Base-by-base conservation (phyloP, 768 basidiomycete genomes). In the Lactarius akahatsu region DNA sequence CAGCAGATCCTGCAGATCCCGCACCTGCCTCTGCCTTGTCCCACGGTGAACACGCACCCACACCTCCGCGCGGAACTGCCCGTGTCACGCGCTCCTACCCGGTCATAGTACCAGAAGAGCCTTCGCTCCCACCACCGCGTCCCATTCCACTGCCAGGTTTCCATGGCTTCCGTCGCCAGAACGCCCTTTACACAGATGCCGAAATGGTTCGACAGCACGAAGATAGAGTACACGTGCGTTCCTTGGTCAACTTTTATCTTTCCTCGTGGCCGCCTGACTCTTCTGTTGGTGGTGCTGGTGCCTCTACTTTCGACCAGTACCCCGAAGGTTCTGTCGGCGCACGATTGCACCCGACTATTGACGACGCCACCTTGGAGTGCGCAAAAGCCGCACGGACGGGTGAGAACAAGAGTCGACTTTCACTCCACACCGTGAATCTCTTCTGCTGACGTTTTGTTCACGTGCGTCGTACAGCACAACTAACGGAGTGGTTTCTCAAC, bases 401-500 rank as follows among this genome's bases (percentile, higher is more conserved):
- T 69, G 45, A 47, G 45, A 47, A 47, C n/a, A 5, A 20, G 45
- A 11, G 45, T 23, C 43, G n/a, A n/a, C n/a, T 9, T n/a, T 10
- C 5, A 47, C 10, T n/a, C 4, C 3, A 0, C 45, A 4, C 20
- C 9, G 20, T n/a, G 10, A 11, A 20, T 20, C 0, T 7, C 20
- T 20, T n/a, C 10, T 23, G 20, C n/a, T 47, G 18, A 45, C 43
- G 9, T n/a, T n/a, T 41, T 11, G 57, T 23, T 26, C 15, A 4
- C 10, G 38, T 26, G 0, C 15, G 1, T 41, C 40, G 9, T 57
- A 43, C 32, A 75, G 74, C 73, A 10, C 47, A 1, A 13, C 9
- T 56, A 62, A 71, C 65, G 9, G 56, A 9, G n/a, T 47, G 20
- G 45, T 3, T 9, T n/a, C 64, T 74, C 20, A 76, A 74, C 56